These are phyloP conservation scores for Tieghemiomyces parasiticus DNA, from an alignment of 192 early-diverging fungal species.

Conservation along the genomic window DNA sequence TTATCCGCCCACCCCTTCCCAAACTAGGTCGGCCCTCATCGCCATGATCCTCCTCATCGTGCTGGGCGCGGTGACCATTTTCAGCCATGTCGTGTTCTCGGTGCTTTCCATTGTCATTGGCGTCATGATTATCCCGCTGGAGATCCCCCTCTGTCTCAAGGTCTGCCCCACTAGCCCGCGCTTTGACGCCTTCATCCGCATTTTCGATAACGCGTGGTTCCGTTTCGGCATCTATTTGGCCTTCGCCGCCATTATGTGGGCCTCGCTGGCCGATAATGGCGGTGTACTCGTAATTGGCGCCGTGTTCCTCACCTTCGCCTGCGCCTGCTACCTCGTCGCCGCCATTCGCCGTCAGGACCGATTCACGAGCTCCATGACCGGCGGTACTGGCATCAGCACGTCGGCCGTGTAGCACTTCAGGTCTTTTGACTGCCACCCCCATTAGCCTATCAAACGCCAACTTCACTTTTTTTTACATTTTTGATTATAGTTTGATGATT, in stretches of 20 bases:
- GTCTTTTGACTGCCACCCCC: no score
- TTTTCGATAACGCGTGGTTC: conserved; percentile 9
- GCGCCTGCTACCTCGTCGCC: conserved; percentile 24
- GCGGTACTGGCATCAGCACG: conserved; percentile 16
- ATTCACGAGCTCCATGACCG: conserved; percentile 20
- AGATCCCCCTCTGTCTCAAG: conserved; percentile 1
- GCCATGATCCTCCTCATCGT: conserved; percentile 29
- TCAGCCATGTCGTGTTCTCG: conserved; percentile 25
- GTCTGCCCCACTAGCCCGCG: conserved; percentile 2
- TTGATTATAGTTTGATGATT: no score
- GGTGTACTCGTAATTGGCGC: conserved; percentile 27
- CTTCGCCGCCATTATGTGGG: conserved; percentile 32
- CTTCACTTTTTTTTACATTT: no score
- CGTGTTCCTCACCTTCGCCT: conserved; percentile 21
- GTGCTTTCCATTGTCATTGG: conserved; percentile 22
- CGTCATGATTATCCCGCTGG: conserved; percentile 8
- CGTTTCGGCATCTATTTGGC: conserved; percentile 2
- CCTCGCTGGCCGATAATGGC: conserved; percentile 26
- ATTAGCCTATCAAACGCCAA: no score
- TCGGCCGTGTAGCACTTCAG: conserved; percentile 3
- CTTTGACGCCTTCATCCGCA: conserved; percentile 1
- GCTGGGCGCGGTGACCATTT: conserved; percentile 25
- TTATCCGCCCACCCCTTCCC: no score
- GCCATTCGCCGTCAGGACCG: conserved; percentile 27
- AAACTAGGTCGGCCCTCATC: conserved; percentile 21